Evolutionary conservation across 306 rosid genomes (phyloP).

Genomic region (Dalbergia cochinchinensis): DNA sequence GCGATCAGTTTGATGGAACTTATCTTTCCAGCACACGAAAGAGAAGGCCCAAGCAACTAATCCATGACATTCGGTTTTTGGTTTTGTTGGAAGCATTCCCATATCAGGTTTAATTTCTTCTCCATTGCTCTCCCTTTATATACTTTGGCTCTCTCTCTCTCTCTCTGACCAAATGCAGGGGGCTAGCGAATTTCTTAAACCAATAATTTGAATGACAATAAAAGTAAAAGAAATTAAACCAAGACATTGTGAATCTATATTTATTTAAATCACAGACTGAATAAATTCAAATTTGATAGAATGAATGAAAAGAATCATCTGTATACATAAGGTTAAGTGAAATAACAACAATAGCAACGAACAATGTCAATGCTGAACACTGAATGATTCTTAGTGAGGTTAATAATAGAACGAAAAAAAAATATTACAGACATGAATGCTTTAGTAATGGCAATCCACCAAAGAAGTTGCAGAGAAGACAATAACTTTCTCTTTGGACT

Average conservation of each 20-base stretch:
- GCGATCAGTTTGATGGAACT: constrained; percentile 41
- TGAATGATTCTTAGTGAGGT: background rate
- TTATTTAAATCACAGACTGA: constrained; percentile 9
- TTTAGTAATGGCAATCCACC: constrained; percentile 84
- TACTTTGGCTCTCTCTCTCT: no score
- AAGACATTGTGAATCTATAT: constrained; percentile 26
- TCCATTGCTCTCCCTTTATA: background rate
- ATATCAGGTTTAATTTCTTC: constrained; percentile 28
- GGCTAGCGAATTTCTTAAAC: background rate
- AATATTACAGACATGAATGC: background rate
- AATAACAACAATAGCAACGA: background rate
- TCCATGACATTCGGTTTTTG: constrained; percentile 52
- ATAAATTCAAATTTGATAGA: constrained; percentile 41
- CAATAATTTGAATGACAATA: background rate
- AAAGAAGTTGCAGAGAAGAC: constrained; percentile 70
- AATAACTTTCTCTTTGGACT: constrained; percentile 60
- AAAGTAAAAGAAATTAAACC: background rate
- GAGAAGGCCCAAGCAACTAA: constrained; percentile 39
- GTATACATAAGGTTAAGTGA: constrained; percentile 35
- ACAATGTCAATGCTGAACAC: constrained; percentile 38
- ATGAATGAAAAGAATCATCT: constrained; percentile 59
- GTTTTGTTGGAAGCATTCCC: background rate
- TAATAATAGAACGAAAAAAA: background rate
- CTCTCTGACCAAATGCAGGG: background rate
- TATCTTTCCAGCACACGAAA: constrained; percentile 51